Base-by-base conservation (phyloP, 2,329 filamentous ascomycete genomes). In the Penicillium rolfsii region DNA sequence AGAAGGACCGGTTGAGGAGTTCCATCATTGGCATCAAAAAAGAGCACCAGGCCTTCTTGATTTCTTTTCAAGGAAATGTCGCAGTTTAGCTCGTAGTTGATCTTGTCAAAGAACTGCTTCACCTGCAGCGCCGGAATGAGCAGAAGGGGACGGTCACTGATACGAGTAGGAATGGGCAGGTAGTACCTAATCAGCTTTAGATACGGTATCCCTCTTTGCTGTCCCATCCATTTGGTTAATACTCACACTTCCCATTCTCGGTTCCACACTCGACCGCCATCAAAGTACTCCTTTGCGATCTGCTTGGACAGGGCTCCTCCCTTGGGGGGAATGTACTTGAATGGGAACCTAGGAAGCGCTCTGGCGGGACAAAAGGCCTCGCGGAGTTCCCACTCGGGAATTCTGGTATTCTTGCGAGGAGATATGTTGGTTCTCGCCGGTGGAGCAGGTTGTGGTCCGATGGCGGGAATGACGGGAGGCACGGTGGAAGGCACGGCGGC, bases 81-180 rank as follows among this genome's bases (percentile, higher is more conserved):
- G 16, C 40, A 46, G n/a, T 33, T 19, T 7, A 45, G 4, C 1
- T 33, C 26, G n/a, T 43, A 22, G 52, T 55, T 55, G 16, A 55
- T 55, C 6, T 35, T 16, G 19, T 55, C 52, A 4, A 55, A 30
- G 33, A 55, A 22, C 9, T 5, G 1, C 26, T 55, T 55, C 14
- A 46, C 52, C 40, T 55, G 52, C 6, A 35, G 52, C 7, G 52
- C 52, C 7, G 52, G 35, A 26, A 55, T 14, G 24, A 55, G 38
- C 4, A 45, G 19, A 19, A 55, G 52, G 19, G 9, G 28, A 33
- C 24, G n/a, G 1, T 45, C 40, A 26, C 36, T 45, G n/a, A 52
- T 52, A 7, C 24, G 11, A 2, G 3, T 7, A 3, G 52, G 52
- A 11, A 55, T 41, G 3, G 38, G 24, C 41, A 55, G 26, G 19